Conservation (phyloP, 2,329 filamentous ascomycete genomes). For the Colletotrichum higginsianum region DNA sequence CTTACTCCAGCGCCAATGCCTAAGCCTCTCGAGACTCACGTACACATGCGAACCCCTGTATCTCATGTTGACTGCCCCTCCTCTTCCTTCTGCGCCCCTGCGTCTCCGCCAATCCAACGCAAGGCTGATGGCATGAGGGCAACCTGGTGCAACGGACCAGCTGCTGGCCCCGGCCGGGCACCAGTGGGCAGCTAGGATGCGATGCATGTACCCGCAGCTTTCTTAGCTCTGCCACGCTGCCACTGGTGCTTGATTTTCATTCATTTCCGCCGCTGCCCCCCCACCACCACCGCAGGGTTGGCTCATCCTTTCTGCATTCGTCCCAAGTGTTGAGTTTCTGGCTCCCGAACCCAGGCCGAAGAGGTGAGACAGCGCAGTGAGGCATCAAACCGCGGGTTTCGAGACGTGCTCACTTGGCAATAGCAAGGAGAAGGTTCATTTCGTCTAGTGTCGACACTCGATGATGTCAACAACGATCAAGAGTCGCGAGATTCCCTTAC, state of each 20-base stretch:
- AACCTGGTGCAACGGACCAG: neutral
- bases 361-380: constrained; percentile 26
- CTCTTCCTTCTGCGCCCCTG: constrained; percentile 8
- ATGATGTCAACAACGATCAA: constrained; percentile 19
- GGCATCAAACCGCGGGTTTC: constrained; percentile 1
- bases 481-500: neutral
- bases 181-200: constrained; percentile 14
- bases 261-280: neutral
- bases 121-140: constrained; percentile 36
- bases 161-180: neutral
- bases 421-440: neutral
- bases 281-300: constrained; percentile 1
- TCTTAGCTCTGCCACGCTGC: neutral
- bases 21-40: constrained; percentile 5
- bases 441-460: neutral
- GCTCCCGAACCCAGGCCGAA: constrained; percentile 14
- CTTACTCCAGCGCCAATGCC: neutral
- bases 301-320: constrained; percentile 19
- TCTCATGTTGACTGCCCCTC: constrained; percentile 5
- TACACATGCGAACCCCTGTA: constrained; percentile 1
- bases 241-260: constrained; percentile 1
- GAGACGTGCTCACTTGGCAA: neutral
- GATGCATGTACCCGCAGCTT: constrained; percentile 16
- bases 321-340: neutral
- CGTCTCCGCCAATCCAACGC: constrained; percentile 33